phyloP scores from a whole-genome alignment of 2,329 filamentous ascomycete species.

The Fusarium buharicum region DNA sequence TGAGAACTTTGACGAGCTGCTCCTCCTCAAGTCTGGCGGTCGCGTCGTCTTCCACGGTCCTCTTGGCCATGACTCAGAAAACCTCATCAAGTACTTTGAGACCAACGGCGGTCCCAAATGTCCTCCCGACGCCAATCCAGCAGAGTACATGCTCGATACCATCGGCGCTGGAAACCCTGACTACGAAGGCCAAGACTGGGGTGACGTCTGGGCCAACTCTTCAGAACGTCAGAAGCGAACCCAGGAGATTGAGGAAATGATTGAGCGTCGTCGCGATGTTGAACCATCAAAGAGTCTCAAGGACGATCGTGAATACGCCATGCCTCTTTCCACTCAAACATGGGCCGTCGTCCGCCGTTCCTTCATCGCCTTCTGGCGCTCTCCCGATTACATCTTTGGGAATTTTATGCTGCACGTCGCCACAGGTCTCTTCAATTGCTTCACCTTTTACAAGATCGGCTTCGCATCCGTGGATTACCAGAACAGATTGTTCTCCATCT shows the following conservation, averaged over 20 bases:
- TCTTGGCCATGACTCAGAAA: conserved; percentile 60
- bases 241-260: conserved; percentile 64
- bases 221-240: conserved; percentile 58
- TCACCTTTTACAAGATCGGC: conserved; percentile 74
- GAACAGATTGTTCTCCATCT: conserved; percentile 77
- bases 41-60: conserved; percentile 65
- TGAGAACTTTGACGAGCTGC: conserved; percentile 65
- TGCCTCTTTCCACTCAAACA: conserved; percentile 66
- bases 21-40: conserved; percentile 65
- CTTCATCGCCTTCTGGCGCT: conserved; percentile 73
- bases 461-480: conserved; percentile 71
- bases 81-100: conserved; percentile 64
- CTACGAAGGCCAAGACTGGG: conserved; percentile 70
- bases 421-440: conserved; percentile 74
- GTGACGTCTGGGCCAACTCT: conserved; percentile 67
- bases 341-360: conserved; percentile 64
- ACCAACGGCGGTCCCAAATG: conserved; percentile 60
- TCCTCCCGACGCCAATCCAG: conserved; percentile 61
- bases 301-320: conserved; percentile 71
- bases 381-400: conserved; percentile 70
- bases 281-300: conserved; percentile 53
- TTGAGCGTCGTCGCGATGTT: conserved; percentile 55
- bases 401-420: conserved; percentile 71
- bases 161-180: conserved; percentile 72
- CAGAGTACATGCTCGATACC: conserved; percentile 66